A percentile compares a stretch with the other conserved stretches of the same genome.
Conservation (phyloP, 1,284 basidiomycete species). For the Cutaneotrichosporon spelunceum region DNA sequence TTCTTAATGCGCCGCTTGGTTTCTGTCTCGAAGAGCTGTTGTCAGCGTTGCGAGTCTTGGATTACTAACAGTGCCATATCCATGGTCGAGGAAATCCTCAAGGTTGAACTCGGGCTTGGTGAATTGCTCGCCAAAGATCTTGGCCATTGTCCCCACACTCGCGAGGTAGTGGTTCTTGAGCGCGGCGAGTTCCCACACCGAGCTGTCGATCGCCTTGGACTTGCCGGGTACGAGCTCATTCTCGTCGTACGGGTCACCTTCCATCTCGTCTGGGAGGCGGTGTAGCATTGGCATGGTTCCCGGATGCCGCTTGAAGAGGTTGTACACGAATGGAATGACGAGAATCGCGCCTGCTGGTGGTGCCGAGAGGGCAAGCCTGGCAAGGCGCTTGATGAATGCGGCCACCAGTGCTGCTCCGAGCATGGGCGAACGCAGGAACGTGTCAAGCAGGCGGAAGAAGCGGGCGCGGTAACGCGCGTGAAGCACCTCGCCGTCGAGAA, state of each 20-base stretch:
- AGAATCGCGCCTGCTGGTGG: slow-evolving; percentile 88
- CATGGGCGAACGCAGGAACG: slow-evolving; percentile 89
- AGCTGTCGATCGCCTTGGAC: slow-evolving; percentile 77
- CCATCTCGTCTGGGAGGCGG: slow-evolving; percentile 51
- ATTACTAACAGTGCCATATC: slow-evolving; percentile 79
- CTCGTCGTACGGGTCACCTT: slow-evolving; percentile 58
- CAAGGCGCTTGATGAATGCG: slow-evolving; percentile 88
- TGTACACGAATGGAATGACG: slow-evolving; percentile 90
- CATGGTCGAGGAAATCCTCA: slow-evolving; percentile 97
- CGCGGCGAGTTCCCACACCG: slow-evolving; percentile 85
- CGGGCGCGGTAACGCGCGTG: slow-evolving; percentile 89
- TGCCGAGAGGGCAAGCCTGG: slow-evolving; percentile 75
- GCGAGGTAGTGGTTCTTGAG: slow-evolving; percentile 81
- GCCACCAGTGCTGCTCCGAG: slow-evolving; percentile 84
- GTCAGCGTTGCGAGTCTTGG: slow-evolving; percentile 53
- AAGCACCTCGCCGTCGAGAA: slow-evolving; percentile 79
- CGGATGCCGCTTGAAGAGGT: slow-evolving; percentile 88
- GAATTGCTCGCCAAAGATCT: slow-evolving; percentile 86
- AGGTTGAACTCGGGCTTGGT: slow-evolving; percentile 84
- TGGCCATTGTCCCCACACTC: slow-evolving; percentile 74
- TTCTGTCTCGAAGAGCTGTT: slow-evolving; percentile 83
- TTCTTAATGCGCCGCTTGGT: slow-evolving; percentile 72
- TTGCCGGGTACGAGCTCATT: slow-evolving; percentile 69
- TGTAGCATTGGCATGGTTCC: slow-evolving; percentile 92
- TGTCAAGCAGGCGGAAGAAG: slow-evolving; percentile 88